Evolutionary conservation across 73 alveolate species (phyloP), one percentile per base, ranked within the genome.

Genomic region (Paramecium sexaurelia): DNA sequence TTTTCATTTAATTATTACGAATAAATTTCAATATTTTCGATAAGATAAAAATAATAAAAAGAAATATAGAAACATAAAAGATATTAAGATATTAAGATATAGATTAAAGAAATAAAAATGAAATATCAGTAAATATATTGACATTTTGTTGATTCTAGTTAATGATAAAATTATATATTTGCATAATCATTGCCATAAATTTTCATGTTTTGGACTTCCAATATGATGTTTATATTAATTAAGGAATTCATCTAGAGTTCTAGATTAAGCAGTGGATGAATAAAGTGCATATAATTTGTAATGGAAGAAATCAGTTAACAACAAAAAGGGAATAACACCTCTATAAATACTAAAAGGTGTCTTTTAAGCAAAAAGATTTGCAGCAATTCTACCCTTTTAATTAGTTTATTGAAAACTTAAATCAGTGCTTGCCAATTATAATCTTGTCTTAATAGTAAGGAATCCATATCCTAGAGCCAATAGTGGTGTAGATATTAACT

Each of bases 271-370:
- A 11, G 73, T 47, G 19, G 73, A 26, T 68, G 94, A 88, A 71
- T 88, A 82, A 20, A 75, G 83, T 36, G 94, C 94, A 69, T 27
- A 75, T 37, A 88, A 69, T 29, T 88, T 55, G 85, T 88, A 88
- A 13, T 75, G 91, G 87, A 88, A 88, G 91, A 88, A 82, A 26
- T 75, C 83, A 35, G 78, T 88, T 15, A 88, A 51, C 22, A 88
- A 22, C 43, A 88, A 43, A 84, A 61, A 88, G 13, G 94, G 94
- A 88, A 68, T 66, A 22, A 88, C 82, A 13, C 94, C 94, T 47
- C 84, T 82, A 43, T 69, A 88, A 17, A 88, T 75, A 24, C 91
- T 40, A 20, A 71, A 71, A 13, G 86, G 86, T 35, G 57, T 71
- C 9, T 71, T 71, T 35, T 71, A 71, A n/a, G 55, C 55, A 15